Evolutionary conservation across 75 land plant species (phyloP), one percentile per base, ranked within the genome.

Genomic region (Gnetum montanum): DNA sequence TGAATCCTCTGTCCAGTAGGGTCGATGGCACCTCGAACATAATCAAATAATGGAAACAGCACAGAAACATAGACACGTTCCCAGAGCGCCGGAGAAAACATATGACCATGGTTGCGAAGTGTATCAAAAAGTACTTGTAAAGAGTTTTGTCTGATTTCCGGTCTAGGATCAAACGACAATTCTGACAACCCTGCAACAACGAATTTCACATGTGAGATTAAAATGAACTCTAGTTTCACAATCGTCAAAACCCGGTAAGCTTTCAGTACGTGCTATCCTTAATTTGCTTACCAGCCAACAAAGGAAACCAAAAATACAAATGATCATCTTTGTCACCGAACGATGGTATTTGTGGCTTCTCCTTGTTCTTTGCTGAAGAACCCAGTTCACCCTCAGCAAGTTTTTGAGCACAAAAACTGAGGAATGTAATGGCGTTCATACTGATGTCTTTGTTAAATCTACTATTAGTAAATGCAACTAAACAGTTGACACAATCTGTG

Each of bases 401-500:
- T 71, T 95, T 95, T 40, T 69, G 74, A 25, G 99, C 99, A 75
- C 97, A 90, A 34, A 86, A 86, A 34, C 92, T 77, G 46, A 95
- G 78, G 54, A 90, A 95, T 30, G 71, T 88, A 66, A 95, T 90
- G 16, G 99, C 99, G 78, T 84, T 90, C 44, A 95, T 75, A 60
- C 99, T 95, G 37, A 95, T 83, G 40, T 95, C 99, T 44, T 84
- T 88, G 77, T 81, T 86, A 56, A 95, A 86, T 64, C 97, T 80
- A 72, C 84, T 95, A 60, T 95, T 86, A 1, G 99, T 90, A 50
- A 95, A 95, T 58, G 99, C 99, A 62, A 95, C 79, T 26, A 95
- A 67, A 62, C 99, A 95, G 60, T 95, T 95, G 19, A 95, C 99
- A 73, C 92, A 95, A 52, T 95, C 99, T 41, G 99, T 95, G 52